Evolutionary conservation across 108 stramenopile species (phyloP).

Genomic region (Skeletonema tropicum): DNA sequence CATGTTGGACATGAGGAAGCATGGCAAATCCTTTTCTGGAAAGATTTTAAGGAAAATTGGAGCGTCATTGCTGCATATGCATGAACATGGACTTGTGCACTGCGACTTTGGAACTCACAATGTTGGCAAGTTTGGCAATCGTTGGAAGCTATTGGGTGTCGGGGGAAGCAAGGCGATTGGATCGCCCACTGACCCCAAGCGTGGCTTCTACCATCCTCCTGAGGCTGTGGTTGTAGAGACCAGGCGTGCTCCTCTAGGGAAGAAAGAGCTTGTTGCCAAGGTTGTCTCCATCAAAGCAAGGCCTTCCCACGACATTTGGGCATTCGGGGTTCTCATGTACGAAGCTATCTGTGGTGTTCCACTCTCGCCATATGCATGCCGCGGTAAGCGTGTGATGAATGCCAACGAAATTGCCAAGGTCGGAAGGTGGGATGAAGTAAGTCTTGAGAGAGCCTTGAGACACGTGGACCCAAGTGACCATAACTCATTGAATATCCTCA

Average conservation of each 20-base stretch:
- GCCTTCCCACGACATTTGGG: slow-evolving; percentile 86
- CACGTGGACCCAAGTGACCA: slow-evolving; percentile 57
- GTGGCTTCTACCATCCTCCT: slow-evolving; percentile 89
- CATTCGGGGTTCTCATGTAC: slow-evolving; percentile 80
- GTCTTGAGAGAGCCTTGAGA: slow-evolving; percentile 66
- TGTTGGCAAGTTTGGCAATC: slow-evolving; percentile 84
- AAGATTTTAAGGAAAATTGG: slow-evolving; percentile 86
- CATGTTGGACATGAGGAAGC: slow-evolving; percentile 82
- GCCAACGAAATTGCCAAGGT: slow-evolving; percentile 72
- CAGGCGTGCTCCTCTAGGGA: slow-evolving; percentile 59
- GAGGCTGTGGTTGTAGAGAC: slow-evolving; percentile 81
- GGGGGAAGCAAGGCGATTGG: slow-evolving; percentile 82
- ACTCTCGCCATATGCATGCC: slow-evolving; percentile 79
- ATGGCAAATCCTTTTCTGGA: slow-evolving; percentile 71
- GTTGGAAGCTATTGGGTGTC: slow-evolving; percentile 86
- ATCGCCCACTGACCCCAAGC: slow-evolving; percentile 73
- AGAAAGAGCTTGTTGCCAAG: slow-evolving; percentile 65
- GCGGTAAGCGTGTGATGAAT: slow-evolving; percentile 84
- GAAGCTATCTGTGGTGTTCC: slow-evolving; percentile 81
- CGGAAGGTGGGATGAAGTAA: slow-evolving; percentile 79
- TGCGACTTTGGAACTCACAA: slow-evolving; percentile 91
- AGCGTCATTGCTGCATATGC: slow-evolving; percentile 82
- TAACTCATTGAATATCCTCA: slow-evolving; percentile 61
- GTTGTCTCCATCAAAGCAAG: slow-evolving; percentile 73
- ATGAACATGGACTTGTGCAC: slow-evolving; percentile 87